Evolutionary conservation across 2,329 filamentous ascomycete species (phyloP).

Genomic region (Colletotrichum abscissum): DNA sequence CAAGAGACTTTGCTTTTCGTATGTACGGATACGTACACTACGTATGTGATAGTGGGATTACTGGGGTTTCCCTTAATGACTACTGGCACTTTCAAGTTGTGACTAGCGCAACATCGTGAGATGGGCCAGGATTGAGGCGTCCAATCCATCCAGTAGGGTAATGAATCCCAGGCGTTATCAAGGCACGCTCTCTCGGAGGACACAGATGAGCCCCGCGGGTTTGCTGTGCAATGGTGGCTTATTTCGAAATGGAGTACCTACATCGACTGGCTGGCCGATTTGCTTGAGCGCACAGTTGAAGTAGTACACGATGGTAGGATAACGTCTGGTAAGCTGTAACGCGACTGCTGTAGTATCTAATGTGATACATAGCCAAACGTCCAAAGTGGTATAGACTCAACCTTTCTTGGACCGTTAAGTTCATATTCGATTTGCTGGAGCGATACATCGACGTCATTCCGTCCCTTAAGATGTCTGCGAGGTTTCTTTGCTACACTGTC

Average conservation of each 20-base stretch:
- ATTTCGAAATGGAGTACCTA: background rate
- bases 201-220: background rate
- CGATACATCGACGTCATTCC: slow-evolving; percentile 28
- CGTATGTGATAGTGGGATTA: slow-evolving; percentile 1
- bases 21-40: background rate
- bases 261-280: background rate
- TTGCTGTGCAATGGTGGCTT: background rate
- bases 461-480: background rate
- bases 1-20: background rate
- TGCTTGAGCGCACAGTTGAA: background rate
- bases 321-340: background rate
- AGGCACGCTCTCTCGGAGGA: no score
- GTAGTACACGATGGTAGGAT: slow-evolving; percentile 20
- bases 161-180: background rate
- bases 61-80: slow-evolving; percentile 12
- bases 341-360: background rate
- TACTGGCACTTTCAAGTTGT: background rate
- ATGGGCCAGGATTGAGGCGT: slow-evolving; percentile 8
- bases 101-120: background rate
- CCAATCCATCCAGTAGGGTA: slow-evolving; percentile 1
- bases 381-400: background rate
- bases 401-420: no score
- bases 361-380: background rate
- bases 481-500: background rate
- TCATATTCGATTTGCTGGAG: background rate